These are phyloP conservation scores for Acanthamoeba castellanii DNA, from an alignment of 208 protist genomes.

Conservation along the genomic window DNA sequence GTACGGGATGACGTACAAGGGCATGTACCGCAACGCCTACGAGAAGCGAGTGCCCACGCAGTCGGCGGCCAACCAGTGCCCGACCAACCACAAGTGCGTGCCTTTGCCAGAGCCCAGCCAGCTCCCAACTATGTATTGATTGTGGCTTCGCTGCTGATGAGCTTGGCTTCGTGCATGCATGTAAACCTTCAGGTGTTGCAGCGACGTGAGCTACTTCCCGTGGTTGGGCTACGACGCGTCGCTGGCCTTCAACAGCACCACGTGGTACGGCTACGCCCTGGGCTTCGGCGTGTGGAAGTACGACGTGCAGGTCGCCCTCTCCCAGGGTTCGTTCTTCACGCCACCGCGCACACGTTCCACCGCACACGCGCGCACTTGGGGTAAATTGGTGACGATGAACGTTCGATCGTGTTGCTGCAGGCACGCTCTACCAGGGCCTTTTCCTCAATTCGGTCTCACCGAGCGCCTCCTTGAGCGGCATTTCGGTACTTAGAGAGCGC, in stretches of 20 bases:
- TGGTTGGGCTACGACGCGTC: neutral
- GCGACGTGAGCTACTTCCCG: conserved; percentile 48
- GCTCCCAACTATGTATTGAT: neutral
- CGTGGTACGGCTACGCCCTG: neutral
- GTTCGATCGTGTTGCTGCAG: too few species aligned
- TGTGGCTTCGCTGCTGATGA: neutral
- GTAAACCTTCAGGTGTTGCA: conserved; percentile 55
- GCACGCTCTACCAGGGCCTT: conserved; percentile 8
- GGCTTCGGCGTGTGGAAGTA: conserved; percentile 19
- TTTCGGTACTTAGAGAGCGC: neutral
- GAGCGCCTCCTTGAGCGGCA: neutral
- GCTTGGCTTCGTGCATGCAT: too few species aligned
- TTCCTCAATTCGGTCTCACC: neutral
- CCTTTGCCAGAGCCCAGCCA: neutral
- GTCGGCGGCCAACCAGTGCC: neutral
- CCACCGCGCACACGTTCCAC: neutral
- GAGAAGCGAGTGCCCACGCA: conserved; percentile 12
- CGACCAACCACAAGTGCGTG: neutral
- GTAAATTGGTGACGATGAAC: neutral
- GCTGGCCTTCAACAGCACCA: neutral
- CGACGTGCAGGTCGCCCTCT: conserved; percentile 24
- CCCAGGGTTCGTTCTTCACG: neutral
- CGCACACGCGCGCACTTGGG: too few species aligned
- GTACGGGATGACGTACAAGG: conserved; percentile 37
- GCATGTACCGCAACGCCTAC: conserved; percentile 67